These are phyloP conservation scores for Lineolata rhizophorae DNA, from an alignment of 495 filamentous ascomycete genomes.

Conservation along the genomic window DNA sequence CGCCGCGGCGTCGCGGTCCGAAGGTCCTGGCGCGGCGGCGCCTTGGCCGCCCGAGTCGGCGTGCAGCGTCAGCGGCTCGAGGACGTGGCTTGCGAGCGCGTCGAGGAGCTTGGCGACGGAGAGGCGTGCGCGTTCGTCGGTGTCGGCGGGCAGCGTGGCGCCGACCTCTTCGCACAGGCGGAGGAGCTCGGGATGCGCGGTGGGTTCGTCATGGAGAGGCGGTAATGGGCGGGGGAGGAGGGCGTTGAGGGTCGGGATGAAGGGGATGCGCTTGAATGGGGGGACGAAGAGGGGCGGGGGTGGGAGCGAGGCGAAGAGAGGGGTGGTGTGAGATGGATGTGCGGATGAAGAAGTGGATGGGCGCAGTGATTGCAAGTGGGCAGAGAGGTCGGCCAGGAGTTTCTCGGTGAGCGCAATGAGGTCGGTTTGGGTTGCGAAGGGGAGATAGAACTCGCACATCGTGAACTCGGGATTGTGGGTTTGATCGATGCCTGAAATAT, in stretches of 20 bases:
- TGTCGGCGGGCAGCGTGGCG: constrained; percentile 38
- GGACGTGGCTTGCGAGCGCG: constrained; percentile 47
- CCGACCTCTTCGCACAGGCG: too few species aligned
- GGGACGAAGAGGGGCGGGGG: constrained; percentile 31
- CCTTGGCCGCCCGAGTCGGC: too few species aligned
- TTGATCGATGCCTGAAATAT: constrained; percentile 40
- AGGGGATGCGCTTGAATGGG: constrained; percentile 48
- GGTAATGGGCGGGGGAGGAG: too few species aligned
- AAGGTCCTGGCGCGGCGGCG: too few species aligned
- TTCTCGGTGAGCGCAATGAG: constrained; percentile 30
- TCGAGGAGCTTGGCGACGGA: constrained; percentile 71
- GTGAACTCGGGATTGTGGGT: constrained; percentile 96
- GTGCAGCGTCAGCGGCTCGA: constrained; percentile 35
- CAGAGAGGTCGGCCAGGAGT: constrained; percentile 20
- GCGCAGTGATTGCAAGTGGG: constrained; percentile 22
- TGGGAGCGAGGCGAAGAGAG: constrained; percentile 26
- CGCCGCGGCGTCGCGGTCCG: too few species aligned
- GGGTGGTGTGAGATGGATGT: constrained; percentile 27
- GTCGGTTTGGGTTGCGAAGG: constrained; percentile 57
- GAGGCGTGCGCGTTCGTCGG: constrained; percentile 29
- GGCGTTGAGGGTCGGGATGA: constrained; percentile 57
- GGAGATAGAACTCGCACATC: constrained; percentile 88
- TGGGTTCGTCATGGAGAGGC: too few species aligned
- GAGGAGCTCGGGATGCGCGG: too few species aligned
- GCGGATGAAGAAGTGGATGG: constrained; percentile 32